These are phyloP conservation scores for Wallacemonas sp. DNA, from an alignment of 208 protist species.

Conservation along the genomic window DNA sequence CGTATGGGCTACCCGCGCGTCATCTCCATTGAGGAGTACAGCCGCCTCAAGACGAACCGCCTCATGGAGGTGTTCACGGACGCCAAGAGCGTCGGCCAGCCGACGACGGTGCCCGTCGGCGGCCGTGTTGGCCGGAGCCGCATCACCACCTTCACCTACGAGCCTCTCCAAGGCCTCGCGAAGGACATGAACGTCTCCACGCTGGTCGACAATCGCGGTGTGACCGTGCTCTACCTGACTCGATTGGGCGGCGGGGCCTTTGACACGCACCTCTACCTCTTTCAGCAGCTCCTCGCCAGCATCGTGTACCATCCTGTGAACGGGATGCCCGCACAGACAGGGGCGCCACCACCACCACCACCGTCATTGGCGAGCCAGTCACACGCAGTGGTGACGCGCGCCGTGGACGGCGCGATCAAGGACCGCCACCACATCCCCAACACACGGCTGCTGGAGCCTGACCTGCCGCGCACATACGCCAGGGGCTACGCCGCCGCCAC, in stretches of 20 bases:
- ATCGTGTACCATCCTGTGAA: constrained; percentile 45
- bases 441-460: constrained; percentile 72
- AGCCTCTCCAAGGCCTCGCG: constrained; percentile 65
- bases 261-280: constrained; percentile 84
- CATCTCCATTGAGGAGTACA: constrained; percentile 89
- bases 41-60: constrained; percentile 77
- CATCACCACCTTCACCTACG: constrained; percentile 84
- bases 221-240: constrained; percentile 84
- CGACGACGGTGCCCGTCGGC: constrained; percentile 67
- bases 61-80: constrained; percentile 77
- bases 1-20: constrained; percentile 87
- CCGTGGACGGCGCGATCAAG: constrained; percentile 25
- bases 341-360: not conserved
- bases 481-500: constrained; percentile 5
- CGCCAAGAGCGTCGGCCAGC: constrained; percentile 69
- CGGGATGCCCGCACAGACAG: constrained; percentile 21
- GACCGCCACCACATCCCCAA: constrained; percentile 55
- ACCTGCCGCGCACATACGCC: constrained; percentile 62
- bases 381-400: too few relatives aligned
- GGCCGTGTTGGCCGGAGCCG: constrained; percentile 66
- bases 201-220: constrained; percentile 74
- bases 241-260: constrained; percentile 75
- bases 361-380: not conserved
- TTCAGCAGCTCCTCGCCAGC: constrained; percentile 70
- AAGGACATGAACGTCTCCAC: constrained; percentile 81